Evolutionary conservation across 345 rosid genomes (phyloP), one percentile per base, ranked within the genome.

Genomic region (Brassica nigra): DNA sequence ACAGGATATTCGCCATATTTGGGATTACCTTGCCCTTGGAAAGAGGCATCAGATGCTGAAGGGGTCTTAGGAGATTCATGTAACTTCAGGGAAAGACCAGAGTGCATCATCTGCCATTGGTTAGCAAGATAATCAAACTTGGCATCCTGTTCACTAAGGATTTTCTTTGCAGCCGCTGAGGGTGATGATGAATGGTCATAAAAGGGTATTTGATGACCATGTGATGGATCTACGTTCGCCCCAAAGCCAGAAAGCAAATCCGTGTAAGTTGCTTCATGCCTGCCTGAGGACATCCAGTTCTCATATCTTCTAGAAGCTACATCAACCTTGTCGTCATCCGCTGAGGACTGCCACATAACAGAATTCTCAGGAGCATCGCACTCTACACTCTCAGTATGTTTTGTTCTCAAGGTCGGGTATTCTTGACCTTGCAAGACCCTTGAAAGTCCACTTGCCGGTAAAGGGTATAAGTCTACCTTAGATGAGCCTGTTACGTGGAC

Each of bases 361-460:
- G 91, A 75, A 77, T 81, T 89, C 36, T 92, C 93, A 70, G 83
- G 85, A 63, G 80, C 83, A 30, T 88, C 93, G 68, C 81, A 81
- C 68, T 84, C 91, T 1, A 82, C 81, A 73, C 77, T 87, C 78
- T 84, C 88, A 3, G 85, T 54, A 81, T 78, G 84, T 68, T 84
- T 90, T 66, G 88, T 83, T 84, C 91, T 85, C 87, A 87, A 89
- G 93, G 93, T 82, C 79, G 88, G 23, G 73, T 79, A 84, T 84
- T 90, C 95, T 88, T 88, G 94, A 84, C 90, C 91, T 89, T 89
- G 92, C 87, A 90, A 84, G 91, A 87, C 90, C 89, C 87, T 92
- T 23, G 95, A 82, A 71, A 86, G 84, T 54, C 86, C 91, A 77
- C 80, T 85, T 39, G 83, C 78, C 1, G 86, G 78, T 76, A 86